A percentile compares a stretch with the other conserved stretches of the same genome.
Evolutionary conservation across 192 early-diverging fungal genomes (phyloP).

Genomic region (Coemansia sp.): DNA sequence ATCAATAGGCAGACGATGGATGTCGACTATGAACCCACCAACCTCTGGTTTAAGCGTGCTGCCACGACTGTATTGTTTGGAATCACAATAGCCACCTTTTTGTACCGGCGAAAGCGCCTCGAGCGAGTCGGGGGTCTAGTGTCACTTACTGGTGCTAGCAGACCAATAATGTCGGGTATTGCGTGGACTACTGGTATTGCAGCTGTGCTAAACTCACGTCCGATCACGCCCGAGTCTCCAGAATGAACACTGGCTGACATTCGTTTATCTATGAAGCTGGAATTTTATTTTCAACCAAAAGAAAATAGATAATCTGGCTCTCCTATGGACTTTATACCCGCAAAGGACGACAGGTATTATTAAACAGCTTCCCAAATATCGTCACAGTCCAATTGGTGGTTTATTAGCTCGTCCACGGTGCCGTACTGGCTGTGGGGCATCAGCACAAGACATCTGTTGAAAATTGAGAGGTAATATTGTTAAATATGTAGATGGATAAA

Average conservation of each 20-base stretch:
- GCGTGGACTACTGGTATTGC: slow-evolving; percentile 45
- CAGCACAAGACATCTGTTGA: background rate
- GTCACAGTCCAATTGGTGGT: background rate
- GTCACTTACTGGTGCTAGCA: slow-evolving; percentile 47
- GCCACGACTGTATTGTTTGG: slow-evolving; percentile 27
- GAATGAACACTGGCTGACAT: background rate
- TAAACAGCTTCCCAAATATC: background rate
- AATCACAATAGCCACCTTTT: slow-evolving; percentile 22
- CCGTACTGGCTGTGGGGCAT: background rate
- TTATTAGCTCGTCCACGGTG: background rate
- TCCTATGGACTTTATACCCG: background rate
- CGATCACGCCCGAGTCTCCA: background rate
- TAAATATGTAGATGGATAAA: background rate
- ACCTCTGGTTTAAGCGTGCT: slow-evolving; percentile 25
- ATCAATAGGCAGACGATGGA: slow-evolving; percentile 27
- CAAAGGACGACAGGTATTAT: background rate
- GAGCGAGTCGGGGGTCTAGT: slow-evolving; percentile 36
- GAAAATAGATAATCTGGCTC: background rate
- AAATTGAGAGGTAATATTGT: background rate
- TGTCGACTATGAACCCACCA: slow-evolving; percentile 48
- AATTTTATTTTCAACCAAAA: background rate
- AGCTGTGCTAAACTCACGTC: slow-evolving; percentile 35
- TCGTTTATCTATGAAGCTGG: background rate
- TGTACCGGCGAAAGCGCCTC: slow-evolving; percentile 42
- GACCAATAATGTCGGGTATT: slow-evolving; percentile 37